Evolutionary conservation across 2,329 filamentous ascomycete genomes (phyloP), one percentile per base, ranked within the genome.

Genomic region (Orbilia quercus): DNA sequence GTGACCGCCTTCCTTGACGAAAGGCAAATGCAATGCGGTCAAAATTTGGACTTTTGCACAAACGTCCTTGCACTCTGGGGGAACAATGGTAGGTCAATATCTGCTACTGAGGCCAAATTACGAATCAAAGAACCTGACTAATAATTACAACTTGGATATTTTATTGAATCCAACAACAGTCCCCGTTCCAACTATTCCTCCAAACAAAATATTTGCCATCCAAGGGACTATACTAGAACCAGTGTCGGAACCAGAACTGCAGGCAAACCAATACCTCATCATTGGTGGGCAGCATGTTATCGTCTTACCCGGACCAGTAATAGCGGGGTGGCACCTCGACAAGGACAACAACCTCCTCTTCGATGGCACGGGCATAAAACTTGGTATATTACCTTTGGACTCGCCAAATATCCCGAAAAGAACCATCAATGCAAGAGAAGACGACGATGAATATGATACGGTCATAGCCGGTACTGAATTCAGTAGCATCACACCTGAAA

Each of bases 381-480:
- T 71, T 7, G 66, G 57, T 5, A 31, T 71, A 18, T 34, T 58
- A 0, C 42, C 66, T 4, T 20, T 71, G 12, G 58, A 64, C 44
- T 11, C 9, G 1, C 58, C 58, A 7, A 22, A 22, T 20, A 1
- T 40, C 5, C 36, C 50, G 18, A 22, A 9, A 4, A 45, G 34
- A 47, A 58, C 36, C 11, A 25, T 48, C 9, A 23, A 18, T 11
- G 22, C 2, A n/a, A 45, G 4, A 3, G 9, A 25, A 47, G 20
- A 25, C 22, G 22, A 44, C 11, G 45, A 31, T 7, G 58, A 16
- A 6, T 55, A 50, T n/a, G 51, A 71, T 6, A 71, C 66, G 5
- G 18, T 71, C 12, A 25, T 64, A 18, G 66, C 51, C 2, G 66
- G 66, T n/a, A n/a, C n/a, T n/a, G n/a, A n/a, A n/a, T n/a, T n/a